Conservation (phyloP, 2,329 filamentous ascomycete genomes). For the Sclerotinia sclerotiorum region DNA sequence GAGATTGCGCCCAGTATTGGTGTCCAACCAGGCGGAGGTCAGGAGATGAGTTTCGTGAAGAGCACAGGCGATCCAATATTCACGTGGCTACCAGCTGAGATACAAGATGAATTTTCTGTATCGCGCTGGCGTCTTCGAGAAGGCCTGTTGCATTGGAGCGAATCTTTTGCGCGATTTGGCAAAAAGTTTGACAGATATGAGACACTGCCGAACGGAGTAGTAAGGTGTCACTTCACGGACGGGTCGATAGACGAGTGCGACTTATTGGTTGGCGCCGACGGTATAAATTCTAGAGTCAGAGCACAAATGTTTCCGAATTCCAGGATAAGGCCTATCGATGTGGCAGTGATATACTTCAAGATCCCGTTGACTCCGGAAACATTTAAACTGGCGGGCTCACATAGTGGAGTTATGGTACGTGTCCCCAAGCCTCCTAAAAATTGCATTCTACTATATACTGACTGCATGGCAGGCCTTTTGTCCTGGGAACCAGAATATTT, state of each 20-base stretch:
- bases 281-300: constrained; percentile 51
- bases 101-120: constrained; percentile 34
- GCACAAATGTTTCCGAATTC: constrained; percentile 38
- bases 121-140: constrained; percentile 34
- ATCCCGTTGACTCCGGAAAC: constrained; percentile 35
- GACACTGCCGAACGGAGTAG: constrained; percentile 35
- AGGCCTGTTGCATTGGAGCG: constrained; percentile 31
- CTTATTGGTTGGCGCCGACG: constrained; percentile 56
- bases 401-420: constrained; percentile 32
- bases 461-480: constrained; percentile 30
- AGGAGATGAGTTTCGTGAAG: constrained; percentile 35
- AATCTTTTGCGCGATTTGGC: constrained; percentile 39
- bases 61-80: constrained; percentile 33
- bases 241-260: constrained; percentile 49
- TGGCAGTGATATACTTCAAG: constrained; percentile 38
- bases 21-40: constrained; percentile 30
- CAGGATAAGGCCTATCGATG: constrained; percentile 26
- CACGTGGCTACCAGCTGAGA: constrained; percentile 32
- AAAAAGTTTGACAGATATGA: constrained; percentile 37
- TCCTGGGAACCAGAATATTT: constrained; percentile 35
- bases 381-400: constrained; percentile 27
- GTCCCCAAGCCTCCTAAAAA: too few species aligned
- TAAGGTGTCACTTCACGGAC: constrained; percentile 47
- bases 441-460: neutral
- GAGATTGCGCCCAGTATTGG: constrained; percentile 31